Conservation (phyloP, 1,284 basidiomycete species). For the Pterulicium gracile region DNA sequence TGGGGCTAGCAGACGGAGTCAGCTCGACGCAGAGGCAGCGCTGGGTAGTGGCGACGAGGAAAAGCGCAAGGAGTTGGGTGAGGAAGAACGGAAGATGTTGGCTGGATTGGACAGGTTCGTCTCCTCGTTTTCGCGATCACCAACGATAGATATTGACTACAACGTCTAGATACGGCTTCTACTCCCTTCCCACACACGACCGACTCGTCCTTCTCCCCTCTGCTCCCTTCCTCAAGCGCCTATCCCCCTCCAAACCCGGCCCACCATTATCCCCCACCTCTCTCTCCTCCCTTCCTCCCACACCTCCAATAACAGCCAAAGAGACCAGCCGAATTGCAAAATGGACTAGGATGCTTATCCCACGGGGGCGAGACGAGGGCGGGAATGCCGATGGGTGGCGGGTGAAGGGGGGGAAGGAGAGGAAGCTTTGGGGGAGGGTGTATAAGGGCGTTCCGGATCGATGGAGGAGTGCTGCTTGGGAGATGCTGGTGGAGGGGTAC, state of each 20-base stretch:
- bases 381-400: conserved; percentile 72
- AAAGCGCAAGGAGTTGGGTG: conserved; percentile 39
- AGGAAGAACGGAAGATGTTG: conserved; percentile 60
- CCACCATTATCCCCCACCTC: conserved; percentile 27
- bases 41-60: conserved; percentile 47
- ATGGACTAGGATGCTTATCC: conserved; percentile 81
- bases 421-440: conserved; percentile 60
- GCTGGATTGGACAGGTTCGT: conserved; percentile 70
- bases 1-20: conserved; percentile 46
- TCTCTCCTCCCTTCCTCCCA: conserved; percentile 35
- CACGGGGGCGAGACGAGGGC: conserved; percentile 58
- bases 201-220: conserved; percentile 61
- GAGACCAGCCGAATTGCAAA: conserved; percentile 71
- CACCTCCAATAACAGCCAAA: conserved; percentile 39
- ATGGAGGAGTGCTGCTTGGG: conserved; percentile 93
- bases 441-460: conserved; percentile 97
- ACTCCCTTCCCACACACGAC: conserved; percentile 65
- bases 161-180: conserved; percentile 83
- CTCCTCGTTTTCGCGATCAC: conserved; percentile 5
- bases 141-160: conserved; percentile 13
- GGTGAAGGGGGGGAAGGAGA: conserved; percentile 50
- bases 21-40: conserved; percentile 42
- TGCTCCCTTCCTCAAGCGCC: conserved; percentile 49
- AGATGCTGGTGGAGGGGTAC: conserved; percentile 52
- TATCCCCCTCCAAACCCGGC: conserved; percentile 37